These are phyloP conservation scores for Flaveria floridana DNA, from an alignment of 140 eudicot species.

Conservation along the genomic window DNA sequence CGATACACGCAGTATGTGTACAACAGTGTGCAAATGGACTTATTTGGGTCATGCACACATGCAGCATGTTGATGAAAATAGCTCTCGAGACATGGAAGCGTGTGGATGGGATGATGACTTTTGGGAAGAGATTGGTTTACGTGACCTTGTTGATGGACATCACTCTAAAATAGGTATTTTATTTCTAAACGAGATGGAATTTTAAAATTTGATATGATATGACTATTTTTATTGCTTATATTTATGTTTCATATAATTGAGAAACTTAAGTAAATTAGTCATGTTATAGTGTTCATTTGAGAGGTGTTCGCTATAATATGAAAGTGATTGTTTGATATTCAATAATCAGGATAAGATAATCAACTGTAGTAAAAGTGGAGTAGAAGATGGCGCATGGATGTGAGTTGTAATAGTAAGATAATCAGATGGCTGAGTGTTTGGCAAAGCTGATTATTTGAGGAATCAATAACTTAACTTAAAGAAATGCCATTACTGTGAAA, in stretches of 20 bases:
- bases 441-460: too few species aligned
- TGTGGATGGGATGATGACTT: conserved; percentile 99
- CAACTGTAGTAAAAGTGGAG: too few species aligned
- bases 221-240: conserved; percentile 6
- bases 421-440: too few species aligned
- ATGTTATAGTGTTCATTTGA: too few species aligned
- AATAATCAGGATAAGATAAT: too few species aligned
- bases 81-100: conserved; percentile 82
- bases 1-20: conserved; percentile 95
- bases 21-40: conserved; percentile 99
- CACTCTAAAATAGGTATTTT: conserved; percentile 91
- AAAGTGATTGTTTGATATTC: too few species aligned
- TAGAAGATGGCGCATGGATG: too few species aligned
- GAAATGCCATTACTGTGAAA: neutral
- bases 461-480: neutral
- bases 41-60: conserved; percentile 98
- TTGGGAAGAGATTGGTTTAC: conserved; percentile 97
- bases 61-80: conserved; percentile 64
- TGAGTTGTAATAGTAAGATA: too few species aligned
- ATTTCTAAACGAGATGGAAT: neutral
- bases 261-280: too few species aligned
- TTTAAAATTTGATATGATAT: neutral
- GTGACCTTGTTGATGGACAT: conserved; percentile 87
- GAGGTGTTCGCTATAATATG: too few species aligned
- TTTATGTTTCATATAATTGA: neutral